phyloP scores from a whole-genome alignment of 257 asterid genomes.

The Cinchona pubescens region DNA sequence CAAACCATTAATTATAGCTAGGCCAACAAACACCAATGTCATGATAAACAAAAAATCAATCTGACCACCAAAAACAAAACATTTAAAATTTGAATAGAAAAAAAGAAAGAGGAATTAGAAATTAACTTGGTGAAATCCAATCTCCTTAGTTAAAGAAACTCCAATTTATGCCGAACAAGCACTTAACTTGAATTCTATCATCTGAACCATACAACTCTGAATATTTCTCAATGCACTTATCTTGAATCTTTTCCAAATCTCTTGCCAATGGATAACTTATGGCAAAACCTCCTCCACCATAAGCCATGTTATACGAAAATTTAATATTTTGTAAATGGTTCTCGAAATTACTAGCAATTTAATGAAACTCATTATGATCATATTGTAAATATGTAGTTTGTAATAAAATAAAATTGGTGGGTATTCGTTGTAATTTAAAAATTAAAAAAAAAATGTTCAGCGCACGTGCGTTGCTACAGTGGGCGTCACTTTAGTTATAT shows the following conservation, averaged over 20 bases:
- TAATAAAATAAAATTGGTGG: too few species aligned
- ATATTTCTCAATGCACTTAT: constrained; percentile 32
- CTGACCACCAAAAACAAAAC: too few species aligned
- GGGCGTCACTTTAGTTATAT: too few species aligned
- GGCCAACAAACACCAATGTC: neutral
- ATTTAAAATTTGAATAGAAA: neutral
- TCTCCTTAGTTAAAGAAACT: constrained; percentile 35
- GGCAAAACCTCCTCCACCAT: constrained; percentile 47
- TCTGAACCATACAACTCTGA: constrained; percentile 41
- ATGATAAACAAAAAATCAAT: neutral
- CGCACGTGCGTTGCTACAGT: too few species aligned
- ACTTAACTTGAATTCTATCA: constrained; percentile 43
- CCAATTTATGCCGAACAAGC: constrained; percentile 42
- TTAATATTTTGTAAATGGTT: constrained; percentile 35
- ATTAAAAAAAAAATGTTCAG: too few species aligned
- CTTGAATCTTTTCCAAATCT: constrained; percentile 38
- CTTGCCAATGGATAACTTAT: constrained; percentile 39
- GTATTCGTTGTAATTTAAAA: too few species aligned
- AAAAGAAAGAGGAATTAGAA: neutral
- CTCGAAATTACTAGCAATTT: constrained; percentile 39
- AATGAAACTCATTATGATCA: constrained; percentile 37
- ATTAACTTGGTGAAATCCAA: constrained; percentile 45
- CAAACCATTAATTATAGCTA: neutral
- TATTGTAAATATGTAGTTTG: too few species aligned
- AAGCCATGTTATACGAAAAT: constrained; percentile 44